Evolutionary conservation across 345 rosid genomes (phyloP).

Genomic region (Reutealis trisperma): DNA sequence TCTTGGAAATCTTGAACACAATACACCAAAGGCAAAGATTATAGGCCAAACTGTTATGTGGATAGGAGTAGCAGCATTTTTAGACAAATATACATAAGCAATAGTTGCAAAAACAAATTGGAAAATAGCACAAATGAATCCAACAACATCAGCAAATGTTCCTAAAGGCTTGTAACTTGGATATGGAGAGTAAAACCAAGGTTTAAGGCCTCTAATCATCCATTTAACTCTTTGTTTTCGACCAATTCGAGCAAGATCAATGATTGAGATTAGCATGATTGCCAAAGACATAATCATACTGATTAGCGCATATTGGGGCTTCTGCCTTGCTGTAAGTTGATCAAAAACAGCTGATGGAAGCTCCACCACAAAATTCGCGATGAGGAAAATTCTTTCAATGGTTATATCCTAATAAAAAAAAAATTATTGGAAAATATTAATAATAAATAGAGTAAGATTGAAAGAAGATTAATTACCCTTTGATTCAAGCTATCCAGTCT

Average conservation of each 20-base stretch:
- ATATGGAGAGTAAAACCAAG: constrained; percentile 20
- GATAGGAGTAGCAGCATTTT: constrained; percentile 13
- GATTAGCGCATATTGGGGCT: not conserved
- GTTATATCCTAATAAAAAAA: not conserved
- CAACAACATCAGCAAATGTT: not conserved
- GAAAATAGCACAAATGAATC: not conserved
- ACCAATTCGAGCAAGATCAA: constrained; percentile 5
- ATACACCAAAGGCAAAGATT: constrained; percentile 15
- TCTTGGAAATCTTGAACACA: constrained; percentile 17
- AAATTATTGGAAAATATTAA: too few species aligned
- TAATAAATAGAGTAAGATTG: too few species aligned
- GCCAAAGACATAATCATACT: not conserved
- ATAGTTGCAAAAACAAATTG: constrained; percentile 12
- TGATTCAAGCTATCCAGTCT: too few species aligned
- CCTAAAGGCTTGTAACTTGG: not conserved
- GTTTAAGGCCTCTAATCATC: constrained; percentile 12
- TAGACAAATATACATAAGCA: constrained; percentile 1
- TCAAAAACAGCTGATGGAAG: not conserved
- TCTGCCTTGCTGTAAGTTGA: not conserved
- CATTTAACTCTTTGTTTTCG: constrained; percentile 6
- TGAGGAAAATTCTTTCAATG: not conserved
- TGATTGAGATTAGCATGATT: not conserved
- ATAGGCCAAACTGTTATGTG: constrained; percentile 16
- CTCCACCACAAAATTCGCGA: constrained; percentile 5
- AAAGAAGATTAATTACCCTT: too few species aligned